Conservation (phyloP, 108 stramenopile genomes). For the Cyclotella sp. region DNA sequence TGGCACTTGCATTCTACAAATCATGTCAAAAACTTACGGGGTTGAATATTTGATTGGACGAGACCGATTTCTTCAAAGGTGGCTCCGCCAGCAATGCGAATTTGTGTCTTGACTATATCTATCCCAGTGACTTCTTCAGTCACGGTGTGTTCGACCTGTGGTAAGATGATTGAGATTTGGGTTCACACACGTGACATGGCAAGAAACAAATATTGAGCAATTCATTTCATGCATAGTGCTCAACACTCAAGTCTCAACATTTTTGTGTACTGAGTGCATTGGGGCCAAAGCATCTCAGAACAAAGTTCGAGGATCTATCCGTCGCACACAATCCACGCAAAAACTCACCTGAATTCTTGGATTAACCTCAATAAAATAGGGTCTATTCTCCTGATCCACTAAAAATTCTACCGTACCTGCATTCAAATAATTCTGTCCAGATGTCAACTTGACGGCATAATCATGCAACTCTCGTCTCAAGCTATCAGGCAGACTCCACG, state of each 20-base stretch:
- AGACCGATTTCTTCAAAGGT: slow-evolving; percentile 84
- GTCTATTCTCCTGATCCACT: slow-evolving; percentile 76
- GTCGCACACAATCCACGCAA: neutral
- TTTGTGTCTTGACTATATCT: slow-evolving; percentile 93
- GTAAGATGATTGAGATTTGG: neutral
- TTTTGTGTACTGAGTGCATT: no score
- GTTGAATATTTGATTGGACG: slow-evolving; percentile 71
- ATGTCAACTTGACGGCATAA: slow-evolving; percentile 86
- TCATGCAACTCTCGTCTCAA: slow-evolving; percentile 77
- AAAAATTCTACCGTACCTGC: slow-evolving; percentile 99
- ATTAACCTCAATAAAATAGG: slow-evolving; percentile 98
- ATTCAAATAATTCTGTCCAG: slow-evolving; percentile 92
- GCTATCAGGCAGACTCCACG: slow-evolving; percentile 76
- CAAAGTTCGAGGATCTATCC: neutral
- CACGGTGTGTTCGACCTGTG: slow-evolving; percentile 96
- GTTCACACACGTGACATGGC: neutral
- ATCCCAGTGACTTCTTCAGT: slow-evolving; percentile 96
- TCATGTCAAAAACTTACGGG: slow-evolving; percentile 12
- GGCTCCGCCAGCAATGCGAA: slow-evolving; percentile 91
- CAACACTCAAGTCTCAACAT: no score
- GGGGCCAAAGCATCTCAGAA: neutral
- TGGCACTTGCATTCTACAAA: no score
- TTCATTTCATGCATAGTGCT: no score
- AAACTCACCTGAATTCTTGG: slow-evolving; percentile 83
- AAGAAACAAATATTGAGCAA: neutral